These are phyloP conservation scores for Amauroascus verrucosus DNA, from an alignment of 2,329 filamentous ascomycete species.

Conservation along the genomic window DNA sequence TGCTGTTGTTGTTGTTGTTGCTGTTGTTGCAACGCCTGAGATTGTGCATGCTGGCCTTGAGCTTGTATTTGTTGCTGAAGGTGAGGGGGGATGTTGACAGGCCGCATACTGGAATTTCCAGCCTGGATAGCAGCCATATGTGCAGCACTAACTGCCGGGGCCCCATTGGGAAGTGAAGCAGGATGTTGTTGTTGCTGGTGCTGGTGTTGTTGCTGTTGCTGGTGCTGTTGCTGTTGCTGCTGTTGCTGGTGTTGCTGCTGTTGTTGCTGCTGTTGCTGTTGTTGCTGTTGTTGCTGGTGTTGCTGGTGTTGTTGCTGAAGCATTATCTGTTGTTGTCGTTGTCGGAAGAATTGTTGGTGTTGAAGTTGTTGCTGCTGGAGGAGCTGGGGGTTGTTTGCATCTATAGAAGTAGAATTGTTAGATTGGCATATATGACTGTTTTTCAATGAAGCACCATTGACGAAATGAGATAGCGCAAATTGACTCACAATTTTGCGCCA, in stretches of 20 bases:
- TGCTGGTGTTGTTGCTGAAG: slow-evolving; percentile 33
- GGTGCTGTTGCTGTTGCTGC: slow-evolving; percentile 28
- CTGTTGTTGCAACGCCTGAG: slow-evolving; percentile 32
- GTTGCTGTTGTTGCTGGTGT: slow-evolving; percentile 20
- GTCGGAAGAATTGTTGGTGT: slow-evolving; percentile 20
- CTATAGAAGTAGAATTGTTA: slow-evolving; percentile 18
- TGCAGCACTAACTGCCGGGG: slow-evolving; percentile 32
- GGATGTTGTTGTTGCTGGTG: slow-evolving; percentile 25
- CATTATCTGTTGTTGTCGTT: slow-evolving; percentile 29
- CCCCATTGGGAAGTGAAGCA: slow-evolving; percentile 34
- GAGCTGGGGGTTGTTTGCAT: slow-evolving; percentile 37
- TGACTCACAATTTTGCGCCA: slow-evolving; percentile 35
- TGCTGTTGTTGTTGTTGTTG: slow-evolving; percentile 8
- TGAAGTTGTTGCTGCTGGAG: slow-evolving; percentile 34
- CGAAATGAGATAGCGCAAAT: background rate
- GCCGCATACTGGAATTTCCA: slow-evolving; percentile 32
- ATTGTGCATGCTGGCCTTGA: slow-evolving; percentile 28
- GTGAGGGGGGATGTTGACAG: slow-evolving; percentile 32
- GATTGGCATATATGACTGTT: background rate
- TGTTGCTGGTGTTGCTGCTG: slow-evolving; percentile 34
- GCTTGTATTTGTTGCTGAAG: slow-evolving; percentile 32
- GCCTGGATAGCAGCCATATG: slow-evolving; percentile 37
- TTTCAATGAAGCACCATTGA: background rate
- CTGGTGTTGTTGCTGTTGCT: slow-evolving; percentile 23
- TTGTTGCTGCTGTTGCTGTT: slow-evolving; percentile 19